Base-by-base conservation (phyloP, 768 basidiomycete genomes). In the Galerina marginata region DNA sequence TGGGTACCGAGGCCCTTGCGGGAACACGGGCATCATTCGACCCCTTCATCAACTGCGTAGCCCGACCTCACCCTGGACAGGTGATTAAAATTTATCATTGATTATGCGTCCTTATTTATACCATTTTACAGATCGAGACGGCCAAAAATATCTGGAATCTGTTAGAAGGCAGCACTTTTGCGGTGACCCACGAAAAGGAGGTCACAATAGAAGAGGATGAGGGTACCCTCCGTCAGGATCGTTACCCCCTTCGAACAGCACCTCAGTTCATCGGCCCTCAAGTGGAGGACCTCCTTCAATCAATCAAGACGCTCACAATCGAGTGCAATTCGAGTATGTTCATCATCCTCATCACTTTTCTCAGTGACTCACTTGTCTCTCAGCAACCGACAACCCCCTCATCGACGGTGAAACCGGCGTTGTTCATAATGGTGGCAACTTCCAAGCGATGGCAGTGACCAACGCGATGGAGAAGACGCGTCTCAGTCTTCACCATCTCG, bases 381-480 rank as follows among this genome's bases (percentile, higher is more conserved):
- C 60, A 91, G 89, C 93, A 16, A 95, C 93, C 4, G 93, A 95
- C 70, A 95, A 95, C 69, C 93, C 93, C 1, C 83, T 95, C 7
- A 79, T 94, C 40, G 90, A 95, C 61, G 81, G 81, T 43, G 81
- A 86, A 65, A 84, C 83, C 5, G 86, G 86, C 2, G 77, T 75
- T 53, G 79, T 93, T 16, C 90, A 93, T 71, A 83, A 93, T 57
- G 93, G 92, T 33, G 93, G 93, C 14, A 95, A 95, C 71, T 95
- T 95, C 85, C 93, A 95, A 70, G 91, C 92, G 0, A 90, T 92
- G 83, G 80, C 91, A 3, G 86, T 95, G 42, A 91, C 91, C 7
- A 93, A 91, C 56, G 86, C 88, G 11, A 93, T 94, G 91, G 93
- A 95, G 72, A 92, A 93, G 73, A 91, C 90, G 15, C 89, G 93